phyloP scores from a whole-genome alignment of 768 basidiomycete genomes.

The Agrocybe praecox region DNA sequence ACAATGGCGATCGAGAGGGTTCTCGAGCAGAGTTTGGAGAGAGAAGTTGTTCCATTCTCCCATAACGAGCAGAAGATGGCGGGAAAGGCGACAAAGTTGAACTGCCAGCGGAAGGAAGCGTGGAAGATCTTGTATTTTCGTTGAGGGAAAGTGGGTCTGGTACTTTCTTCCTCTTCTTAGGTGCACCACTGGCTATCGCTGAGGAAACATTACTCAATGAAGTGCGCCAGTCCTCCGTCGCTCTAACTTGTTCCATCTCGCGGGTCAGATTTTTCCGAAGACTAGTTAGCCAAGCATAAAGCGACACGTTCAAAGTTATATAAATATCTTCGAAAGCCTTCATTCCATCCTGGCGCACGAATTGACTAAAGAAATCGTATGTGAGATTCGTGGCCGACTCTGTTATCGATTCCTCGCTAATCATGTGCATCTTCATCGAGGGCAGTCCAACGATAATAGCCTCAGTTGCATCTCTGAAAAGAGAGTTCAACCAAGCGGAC shows the following conservation, averaged over 20 bases:
- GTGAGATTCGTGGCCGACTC: conserved; percentile 43
- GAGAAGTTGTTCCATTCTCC: conserved; percentile 16
- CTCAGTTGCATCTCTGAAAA: conserved; percentile 64
- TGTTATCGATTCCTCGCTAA: conserved; percentile 59
- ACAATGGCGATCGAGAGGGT: conserved; percentile 15
- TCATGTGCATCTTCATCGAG: conserved; percentile 82
- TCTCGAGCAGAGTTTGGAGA: conserved; percentile 20
- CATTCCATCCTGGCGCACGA: conserved; percentile 54
- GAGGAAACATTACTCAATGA: conserved; percentile 32
- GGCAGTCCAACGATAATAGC: conserved; percentile 82
- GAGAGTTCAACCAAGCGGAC: conserved; percentile 58
- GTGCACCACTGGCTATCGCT: conserved; percentile 22
- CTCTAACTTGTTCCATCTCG: conserved; percentile 77
- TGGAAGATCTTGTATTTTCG: conserved; percentile 32
- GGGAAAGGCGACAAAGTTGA: conserved; percentile 19
- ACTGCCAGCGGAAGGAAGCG: conserved; percentile 24
- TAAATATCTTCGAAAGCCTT: conserved; percentile 75
- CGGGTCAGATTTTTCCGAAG: conserved; percentile 74
- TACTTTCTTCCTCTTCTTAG: conserved; percentile 36
- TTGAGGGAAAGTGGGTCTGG: conserved; percentile 36
- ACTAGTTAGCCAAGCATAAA: conserved; percentile 82
- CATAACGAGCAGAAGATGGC: conserved; percentile 27
- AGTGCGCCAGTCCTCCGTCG: conserved; percentile 56
- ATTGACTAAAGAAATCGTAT: conserved; percentile 77
- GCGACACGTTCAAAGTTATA: conserved; percentile 80